phyloP scores from a whole-genome alignment of 2,329 filamentous ascomycete genomes.

The Epichloe festucae region DNA sequence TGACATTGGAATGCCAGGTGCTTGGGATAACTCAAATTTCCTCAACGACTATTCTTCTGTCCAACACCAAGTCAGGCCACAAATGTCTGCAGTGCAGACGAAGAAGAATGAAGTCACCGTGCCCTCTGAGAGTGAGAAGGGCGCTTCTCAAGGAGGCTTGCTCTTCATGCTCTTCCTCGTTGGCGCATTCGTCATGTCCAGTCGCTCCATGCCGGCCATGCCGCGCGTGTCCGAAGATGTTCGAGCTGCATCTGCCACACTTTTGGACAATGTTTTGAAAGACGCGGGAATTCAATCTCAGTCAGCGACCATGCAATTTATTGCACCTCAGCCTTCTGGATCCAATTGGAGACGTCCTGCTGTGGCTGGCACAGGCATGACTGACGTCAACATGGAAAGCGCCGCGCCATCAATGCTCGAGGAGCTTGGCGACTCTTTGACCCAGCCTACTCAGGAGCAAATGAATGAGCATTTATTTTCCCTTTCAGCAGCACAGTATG shows the following conservation, averaged over 20 bases:
- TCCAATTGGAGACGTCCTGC: slow-evolving; percentile 31
- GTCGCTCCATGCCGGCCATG: slow-evolving; percentile 58
- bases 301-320: slow-evolving; percentile 29
- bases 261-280: slow-evolving; percentile 72
- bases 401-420: slow-evolving; percentile 49
- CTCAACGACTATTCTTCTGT: slow-evolving; percentile 58
- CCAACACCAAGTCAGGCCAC: slow-evolving; percentile 42
- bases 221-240: slow-evolving; percentile 71
- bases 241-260: slow-evolving; percentile 61
- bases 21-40: slow-evolving; percentile 67
- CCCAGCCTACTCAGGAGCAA: slow-evolving; percentile 69
- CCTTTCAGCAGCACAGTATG: slow-evolving; percentile 77
- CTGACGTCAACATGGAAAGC: slow-evolving; percentile 20
- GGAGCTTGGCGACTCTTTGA: slow-evolving; percentile 54
- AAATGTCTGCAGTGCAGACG: slow-evolving; percentile 38
- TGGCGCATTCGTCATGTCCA: slow-evolving; percentile 89
- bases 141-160: slow-evolving; percentile 64
- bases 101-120: slow-evolving; percentile 33
- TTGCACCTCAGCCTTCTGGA: slow-evolving; percentile 40
- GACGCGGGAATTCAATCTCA: slow-evolving; percentile 51
- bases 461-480: slow-evolving; percentile 80
- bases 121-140: slow-evolving; percentile 43
- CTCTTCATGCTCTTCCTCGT: slow-evolving; percentile 94
- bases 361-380: slow-evolving; percentile 31
- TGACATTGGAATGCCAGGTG: slow-evolving; percentile 63